A percentile compares a stretch with the other conserved stretches of the same genome.
phyloP scores from a whole-genome alignment of 2,329 filamentous ascomycete genomes.

The Eutypella sp. region DNA sequence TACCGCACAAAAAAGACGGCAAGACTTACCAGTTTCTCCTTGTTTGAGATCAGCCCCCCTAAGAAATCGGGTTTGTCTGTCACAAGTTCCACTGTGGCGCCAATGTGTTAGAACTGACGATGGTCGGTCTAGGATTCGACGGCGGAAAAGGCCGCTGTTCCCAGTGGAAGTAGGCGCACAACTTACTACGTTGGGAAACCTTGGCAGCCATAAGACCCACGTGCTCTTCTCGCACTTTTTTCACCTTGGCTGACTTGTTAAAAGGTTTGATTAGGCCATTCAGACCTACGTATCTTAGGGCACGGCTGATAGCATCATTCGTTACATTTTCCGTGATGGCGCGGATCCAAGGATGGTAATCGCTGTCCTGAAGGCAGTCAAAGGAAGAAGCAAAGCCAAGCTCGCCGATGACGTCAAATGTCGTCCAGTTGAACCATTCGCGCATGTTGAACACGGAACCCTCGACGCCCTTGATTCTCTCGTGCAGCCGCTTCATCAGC shows the following conservation, averaged over 20 bases:
- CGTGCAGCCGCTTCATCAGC: constrained; percentile 25
- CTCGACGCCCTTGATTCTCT: constrained; percentile 15
- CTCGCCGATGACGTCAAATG: constrained; percentile 42
- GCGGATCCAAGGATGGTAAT: constrained; percentile 30
- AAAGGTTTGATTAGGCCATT: constrained; percentile 10
- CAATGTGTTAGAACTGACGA: too few species aligned
- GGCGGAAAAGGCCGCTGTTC: too few species aligned
- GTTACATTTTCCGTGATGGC: constrained; percentile 25
- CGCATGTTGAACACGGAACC: constrained; percentile 25
- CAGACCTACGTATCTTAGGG: constrained; percentile 13
- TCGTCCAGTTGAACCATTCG: constrained; percentile 35
- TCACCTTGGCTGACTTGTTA: constrained; percentile 6
- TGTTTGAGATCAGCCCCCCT: constrained; percentile 24
- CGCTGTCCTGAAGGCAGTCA: constrained; percentile 28
- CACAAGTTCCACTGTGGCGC: constrained; percentile 18
- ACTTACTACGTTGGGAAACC: constrained; percentile 17
- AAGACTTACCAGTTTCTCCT: constrained; percentile 17
- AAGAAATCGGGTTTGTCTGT: constrained; percentile 28
- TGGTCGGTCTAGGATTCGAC: too few species aligned
- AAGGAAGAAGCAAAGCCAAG: constrained; percentile 42
- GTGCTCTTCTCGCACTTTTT: constrained; percentile 12
- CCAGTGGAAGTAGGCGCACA: too few species aligned
- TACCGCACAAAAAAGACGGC: neutral
- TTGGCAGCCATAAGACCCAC: constrained; percentile 17
- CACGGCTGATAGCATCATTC: constrained; percentile 13